A percentile compares a stretch with the other conserved stretches of the same genome.
These are phyloP conservation scores for Beauveria rudraprayagi DNA, from an alignment of 2,329 filamentous ascomycete species.

Conservation along the genomic window DNA sequence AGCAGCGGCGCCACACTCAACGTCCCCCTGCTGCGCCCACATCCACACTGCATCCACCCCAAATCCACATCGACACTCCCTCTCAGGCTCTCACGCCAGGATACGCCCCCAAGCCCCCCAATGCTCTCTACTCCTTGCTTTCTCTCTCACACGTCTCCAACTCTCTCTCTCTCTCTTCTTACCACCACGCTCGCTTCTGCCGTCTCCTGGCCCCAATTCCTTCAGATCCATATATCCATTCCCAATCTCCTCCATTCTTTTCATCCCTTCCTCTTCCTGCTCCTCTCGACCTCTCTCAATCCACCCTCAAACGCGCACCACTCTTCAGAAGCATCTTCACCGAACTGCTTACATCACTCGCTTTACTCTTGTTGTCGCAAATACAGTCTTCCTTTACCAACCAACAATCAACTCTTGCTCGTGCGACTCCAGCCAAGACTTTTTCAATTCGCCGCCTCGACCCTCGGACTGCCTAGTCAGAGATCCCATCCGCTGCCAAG, in stretches of 20 bases:
- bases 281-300: not conserved
- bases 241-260: not conserved
- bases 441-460: not conserved
- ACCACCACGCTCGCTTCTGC: not conserved
- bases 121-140: not conserved
- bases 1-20: not conserved
- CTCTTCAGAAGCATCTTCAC: not conserved
- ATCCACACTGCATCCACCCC: not conserved
- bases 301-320: not conserved
- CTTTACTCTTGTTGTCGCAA: not conserved
- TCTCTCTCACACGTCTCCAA: not conserved
- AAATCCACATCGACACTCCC: not conserved
- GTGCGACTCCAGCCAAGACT: not conserved
- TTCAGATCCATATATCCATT: not conserved
- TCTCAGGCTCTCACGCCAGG: not conserved
- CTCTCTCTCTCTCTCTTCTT: not conserved
- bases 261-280: not conserved
- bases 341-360: not conserved
- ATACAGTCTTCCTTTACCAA: not conserved
- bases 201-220: not conserved
- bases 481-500: slow-evolving; percentile 3
- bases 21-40: not conserved
- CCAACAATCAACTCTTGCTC: not conserved
- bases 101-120: not conserved
- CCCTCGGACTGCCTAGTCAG: not conserved